A percentile compares a stretch with the other conserved stretches of the same genome.
These are phyloP conservation scores for Leccinum imitatum DNA, from an alignment of 768 basidiomycete species.

Conservation along the genomic window DNA sequence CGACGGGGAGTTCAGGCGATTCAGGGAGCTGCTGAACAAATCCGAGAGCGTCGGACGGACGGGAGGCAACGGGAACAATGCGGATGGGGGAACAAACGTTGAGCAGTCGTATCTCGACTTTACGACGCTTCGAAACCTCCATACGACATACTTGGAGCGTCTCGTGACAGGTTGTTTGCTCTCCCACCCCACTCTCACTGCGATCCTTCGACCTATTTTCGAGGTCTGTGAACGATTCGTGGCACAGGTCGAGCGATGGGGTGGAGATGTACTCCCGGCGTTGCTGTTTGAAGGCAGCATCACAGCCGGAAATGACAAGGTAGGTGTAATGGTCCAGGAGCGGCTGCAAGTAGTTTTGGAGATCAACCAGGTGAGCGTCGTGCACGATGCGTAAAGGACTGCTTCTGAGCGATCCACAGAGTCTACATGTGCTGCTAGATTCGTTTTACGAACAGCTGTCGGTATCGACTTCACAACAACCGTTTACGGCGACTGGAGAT, in stretches of 20 bases:
- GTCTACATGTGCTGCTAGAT: slow-evolving; percentile 61
- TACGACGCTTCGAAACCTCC: slow-evolving; percentile 79
- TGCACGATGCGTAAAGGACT: not conserved
- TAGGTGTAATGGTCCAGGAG: slow-evolving; percentile 73
- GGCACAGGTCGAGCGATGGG: slow-evolving; percentile 90
- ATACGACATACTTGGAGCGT: slow-evolving; percentile 77
- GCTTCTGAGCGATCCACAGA: slow-evolving; percentile 41
- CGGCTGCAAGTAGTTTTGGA: slow-evolving; percentile 67
- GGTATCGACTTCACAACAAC: slow-evolving; percentile 72
- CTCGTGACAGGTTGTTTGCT: slow-evolving; percentile 79
- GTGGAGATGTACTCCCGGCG: slow-evolving; percentile 84
- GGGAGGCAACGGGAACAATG: slow-evolving; percentile 4
- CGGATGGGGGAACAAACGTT: slow-evolving; percentile 25
- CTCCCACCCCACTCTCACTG: slow-evolving; percentile 59
- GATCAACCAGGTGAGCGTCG: slow-evolving; percentile 63
- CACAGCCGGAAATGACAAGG: slow-evolving; percentile 47
- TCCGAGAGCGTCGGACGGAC: slow-evolving; percentile 19
- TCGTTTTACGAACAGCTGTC: slow-evolving; percentile 83
- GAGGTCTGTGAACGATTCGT: slow-evolving; percentile 85
- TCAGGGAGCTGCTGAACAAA: slow-evolving; percentile 58
- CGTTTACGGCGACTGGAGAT: slow-evolving; percentile 59
- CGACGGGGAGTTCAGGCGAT: slow-evolving; percentile 73
- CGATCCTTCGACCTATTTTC: slow-evolving; percentile 67
- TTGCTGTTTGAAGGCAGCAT: slow-evolving; percentile 80
- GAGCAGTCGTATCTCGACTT: slow-evolving; percentile 64